Evolutionary conservation across 164 flowering plant species (phyloP), one percentile per base, ranked within the genome.

Genomic region (Aristolochia fimbriata): DNA sequence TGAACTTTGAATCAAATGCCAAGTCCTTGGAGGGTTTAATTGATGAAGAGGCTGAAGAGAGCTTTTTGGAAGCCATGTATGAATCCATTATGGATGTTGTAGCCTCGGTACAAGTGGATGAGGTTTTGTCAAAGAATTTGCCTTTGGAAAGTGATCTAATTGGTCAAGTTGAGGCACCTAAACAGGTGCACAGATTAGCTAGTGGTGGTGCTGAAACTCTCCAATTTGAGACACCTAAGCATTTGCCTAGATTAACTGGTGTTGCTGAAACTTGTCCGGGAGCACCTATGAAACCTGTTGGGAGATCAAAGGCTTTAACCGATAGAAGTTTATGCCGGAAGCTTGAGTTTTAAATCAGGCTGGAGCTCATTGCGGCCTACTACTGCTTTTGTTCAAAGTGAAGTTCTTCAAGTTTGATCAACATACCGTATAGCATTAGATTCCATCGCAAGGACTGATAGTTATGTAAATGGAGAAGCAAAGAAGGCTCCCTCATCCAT

Each of bases 261-360:
- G 48, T 79, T 59, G 75, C 85, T n/a, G 83, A 81, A 15, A 76
- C 80, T 24, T 85, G 96, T 48, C 96, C 96, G 1, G 80, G 64
- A 41, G 86, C 96, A 19, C 96, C 91, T 3, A 23, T 63, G 66
- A 86, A 81, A 67, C 62, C 75, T 7, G 6, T 69, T 5, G 60
- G 57, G 24, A 73, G 69, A 50, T 52, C 67, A 2, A 61, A 73
- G 74, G 61, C 57, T 14, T 66, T 78, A 27, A 81, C 75, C 56
- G 27, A n/a, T 23, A 20, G 20, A 5, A 25, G 72, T 3, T 33
- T 81, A 21, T 73, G 86, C 76, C 76, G 80, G 63, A 87, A 81
- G 78, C 89, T 87, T 48, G 79, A 83, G 59, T 87, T 87, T 72
- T 77, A 66, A 73, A 52, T 37, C 43, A 37, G 10, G 43, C 43